Evolutionary conservation across 768 basidiomycete species (phyloP).

Genomic region (Suillus weaverae): DNA sequence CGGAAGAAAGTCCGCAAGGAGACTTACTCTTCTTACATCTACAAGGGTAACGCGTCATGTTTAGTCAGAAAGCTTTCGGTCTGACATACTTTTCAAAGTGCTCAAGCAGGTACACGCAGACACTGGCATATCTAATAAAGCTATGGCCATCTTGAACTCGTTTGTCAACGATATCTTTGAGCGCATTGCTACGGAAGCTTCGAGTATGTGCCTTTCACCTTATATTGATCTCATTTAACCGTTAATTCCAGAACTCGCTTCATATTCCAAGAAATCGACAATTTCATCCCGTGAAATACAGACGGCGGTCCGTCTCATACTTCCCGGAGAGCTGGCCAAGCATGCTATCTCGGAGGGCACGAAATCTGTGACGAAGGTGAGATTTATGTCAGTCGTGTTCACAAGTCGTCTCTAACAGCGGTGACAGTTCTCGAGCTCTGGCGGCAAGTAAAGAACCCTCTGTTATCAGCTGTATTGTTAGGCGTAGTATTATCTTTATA

Average conservation of each 20-base stretch:
- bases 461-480: conserved; percentile 28
- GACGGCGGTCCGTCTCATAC: conserved; percentile 93
- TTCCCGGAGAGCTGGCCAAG: conserved; percentile 94
- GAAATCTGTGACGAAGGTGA: conserved; percentile 84
- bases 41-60: conserved; percentile 61
- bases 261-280: conserved; percentile 98
- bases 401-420: conserved; percentile 13
- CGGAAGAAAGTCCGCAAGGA: conserved; percentile 84
- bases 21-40: conserved; percentile 92
- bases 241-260: conserved; percentile 73
- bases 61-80: not conserved
- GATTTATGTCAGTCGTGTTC: conserved; percentile 18
- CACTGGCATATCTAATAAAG: conserved; percentile 99
- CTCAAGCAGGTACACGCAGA: conserved; percentile 98
- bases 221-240: not conserved
- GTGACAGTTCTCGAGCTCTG: conserved; percentile 68
- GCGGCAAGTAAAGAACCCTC: conserved; percentile 52
- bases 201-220: conserved; percentile 53
- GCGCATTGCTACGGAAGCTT: conserved; percentile 89
- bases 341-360: conserved; percentile 77
- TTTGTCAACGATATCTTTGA: conserved; percentile 97
- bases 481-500: conserved; percentile 18
- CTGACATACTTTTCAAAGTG: conserved; percentile 44
- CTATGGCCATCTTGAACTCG: conserved; percentile 94
- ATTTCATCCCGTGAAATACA: conserved; percentile 99